Conservation (phyloP, 2,329 filamentous ascomycete genomes). For the Fusarium sterilihyphosum region DNA sequence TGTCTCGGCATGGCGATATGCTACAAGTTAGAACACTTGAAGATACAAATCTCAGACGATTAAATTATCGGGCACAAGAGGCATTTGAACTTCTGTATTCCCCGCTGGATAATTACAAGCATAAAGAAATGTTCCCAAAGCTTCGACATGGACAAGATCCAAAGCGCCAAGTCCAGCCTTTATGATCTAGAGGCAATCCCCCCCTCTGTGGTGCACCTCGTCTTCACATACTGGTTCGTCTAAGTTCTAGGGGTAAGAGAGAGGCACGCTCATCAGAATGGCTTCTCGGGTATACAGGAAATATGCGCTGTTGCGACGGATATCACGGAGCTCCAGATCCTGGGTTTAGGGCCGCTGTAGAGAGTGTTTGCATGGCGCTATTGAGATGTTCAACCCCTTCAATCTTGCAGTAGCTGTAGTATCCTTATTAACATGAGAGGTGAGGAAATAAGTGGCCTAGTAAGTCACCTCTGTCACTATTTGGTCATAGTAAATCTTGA, state of each 20-base stretch:
- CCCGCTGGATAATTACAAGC: accelerated
- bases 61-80: accelerated
- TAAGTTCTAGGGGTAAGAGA: no score
- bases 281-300: no score
- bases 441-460: no score
- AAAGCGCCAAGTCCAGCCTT: no score
- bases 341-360: background rate
- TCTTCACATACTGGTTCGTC: no score
- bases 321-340: no score
- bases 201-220: no score
- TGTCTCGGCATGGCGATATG: background rate
- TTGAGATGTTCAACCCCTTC: no score
- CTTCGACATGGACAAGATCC: background rate
- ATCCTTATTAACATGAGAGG: background rate
- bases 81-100: background rate
- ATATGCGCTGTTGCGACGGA: no score
- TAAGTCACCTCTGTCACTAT: background rate
- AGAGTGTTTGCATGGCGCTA: background rate
- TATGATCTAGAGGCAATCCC: no score
- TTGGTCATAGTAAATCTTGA: background rate
- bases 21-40: background rate
- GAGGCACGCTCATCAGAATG: no score
- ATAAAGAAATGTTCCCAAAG: accelerated
- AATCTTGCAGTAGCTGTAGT: accelerated
- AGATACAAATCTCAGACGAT: background rate